phyloP scores from a whole-genome alignment of 768 basidiomycete genomes.

The Suillus hirtellus region DNA sequence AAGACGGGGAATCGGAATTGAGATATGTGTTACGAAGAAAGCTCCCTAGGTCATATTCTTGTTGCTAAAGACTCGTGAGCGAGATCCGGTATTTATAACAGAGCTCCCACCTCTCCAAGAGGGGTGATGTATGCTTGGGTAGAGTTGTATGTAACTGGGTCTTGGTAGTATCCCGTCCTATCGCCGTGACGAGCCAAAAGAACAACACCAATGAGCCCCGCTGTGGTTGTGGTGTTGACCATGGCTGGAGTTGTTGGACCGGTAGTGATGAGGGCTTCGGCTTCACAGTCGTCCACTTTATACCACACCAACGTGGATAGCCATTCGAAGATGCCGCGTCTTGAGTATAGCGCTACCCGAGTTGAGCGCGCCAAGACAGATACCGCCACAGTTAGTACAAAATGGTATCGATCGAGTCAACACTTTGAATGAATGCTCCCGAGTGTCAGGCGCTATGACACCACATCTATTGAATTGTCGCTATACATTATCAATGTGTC shows the following conservation, averaged over 20 bases:
- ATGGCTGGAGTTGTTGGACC: constrained; percentile 15
- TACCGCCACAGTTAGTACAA: neutral
- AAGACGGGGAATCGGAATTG: constrained; percentile 57
- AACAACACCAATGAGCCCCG: constrained; percentile 65
- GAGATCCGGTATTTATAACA: constrained; percentile 1
- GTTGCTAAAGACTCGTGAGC: constrained; percentile 42
- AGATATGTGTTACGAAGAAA: constrained; percentile 66
- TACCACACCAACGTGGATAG: neutral
- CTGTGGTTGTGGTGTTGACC: constrained; percentile 24
- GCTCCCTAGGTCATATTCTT: constrained; percentile 64
- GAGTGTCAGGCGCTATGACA: neutral
- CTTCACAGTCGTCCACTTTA: neutral
- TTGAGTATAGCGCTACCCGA: neutral
- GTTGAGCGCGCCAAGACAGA: neutral
- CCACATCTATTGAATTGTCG: neutral
- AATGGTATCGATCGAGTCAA: constrained; percentile 2
- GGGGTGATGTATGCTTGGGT: constrained; percentile 68
- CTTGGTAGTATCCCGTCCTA: constrained; percentile 65
- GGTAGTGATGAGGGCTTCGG: neutral
- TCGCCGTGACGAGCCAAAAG: constrained; percentile 79
- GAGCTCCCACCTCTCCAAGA: constrained; percentile 58
- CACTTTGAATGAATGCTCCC: neutral
- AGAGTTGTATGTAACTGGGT: constrained; percentile 68
- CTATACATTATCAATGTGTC: neutral
- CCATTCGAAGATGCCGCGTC: neutral